phyloP scores from a whole-genome alignment of 164 flowering plant genomes.

The Stephania japonica region DNA sequence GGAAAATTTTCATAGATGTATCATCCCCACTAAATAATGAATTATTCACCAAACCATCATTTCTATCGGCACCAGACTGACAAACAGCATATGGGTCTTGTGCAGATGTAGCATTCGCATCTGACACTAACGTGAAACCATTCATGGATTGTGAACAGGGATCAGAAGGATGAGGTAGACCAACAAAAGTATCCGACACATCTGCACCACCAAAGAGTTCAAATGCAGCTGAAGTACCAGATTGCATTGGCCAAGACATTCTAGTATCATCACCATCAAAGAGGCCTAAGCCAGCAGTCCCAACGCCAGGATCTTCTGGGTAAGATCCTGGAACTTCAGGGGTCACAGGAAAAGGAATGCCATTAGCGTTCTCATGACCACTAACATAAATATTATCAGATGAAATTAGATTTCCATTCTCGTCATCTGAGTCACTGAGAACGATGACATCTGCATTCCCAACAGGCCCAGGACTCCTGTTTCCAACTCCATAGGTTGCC shows the following conservation, averaged over 20 bases:
- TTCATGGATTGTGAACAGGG: slow-evolving; percentile 42
- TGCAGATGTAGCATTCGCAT: slow-evolving; percentile 31
- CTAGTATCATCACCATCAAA: slow-evolving; percentile 60
- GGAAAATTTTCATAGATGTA: slow-evolving; percentile 84
- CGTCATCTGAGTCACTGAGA: slow-evolving; percentile 96
- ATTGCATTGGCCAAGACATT: slow-evolving; percentile 39
- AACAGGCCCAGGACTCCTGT: slow-evolving; percentile 31
- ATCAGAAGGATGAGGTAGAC: slow-evolving; percentile 39
- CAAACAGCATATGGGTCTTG: slow-evolving; percentile 41
- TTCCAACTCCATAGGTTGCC: slow-evolving; percentile 33
- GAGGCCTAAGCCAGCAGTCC: slow-evolving; percentile 37
- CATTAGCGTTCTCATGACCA: slow-evolving; percentile 30
- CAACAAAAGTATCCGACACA: slow-evolving; percentile 49
- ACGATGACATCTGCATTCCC: slow-evolving; percentile 66
- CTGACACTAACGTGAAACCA: slow-evolving; percentile 53
- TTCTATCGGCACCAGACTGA: slow-evolving; percentile 32
- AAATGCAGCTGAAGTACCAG: slow-evolving; percentile 49
- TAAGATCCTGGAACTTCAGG: slow-evolving; percentile 46
- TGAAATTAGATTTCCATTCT: slow-evolving; percentile 39
- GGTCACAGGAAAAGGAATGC: slow-evolving; percentile 35
- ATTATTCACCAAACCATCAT: slow-evolving; percentile 64
- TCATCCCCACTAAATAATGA: slow-evolving; percentile 65
- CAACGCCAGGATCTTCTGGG: slow-evolving; percentile 44
- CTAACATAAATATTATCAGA: slow-evolving; percentile 33
- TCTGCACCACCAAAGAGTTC: slow-evolving; percentile 66